These are phyloP conservation scores for Xanthoparmelia taractica DNA, from an alignment of 495 filamentous ascomycete species.

Conservation along the genomic window DNA sequence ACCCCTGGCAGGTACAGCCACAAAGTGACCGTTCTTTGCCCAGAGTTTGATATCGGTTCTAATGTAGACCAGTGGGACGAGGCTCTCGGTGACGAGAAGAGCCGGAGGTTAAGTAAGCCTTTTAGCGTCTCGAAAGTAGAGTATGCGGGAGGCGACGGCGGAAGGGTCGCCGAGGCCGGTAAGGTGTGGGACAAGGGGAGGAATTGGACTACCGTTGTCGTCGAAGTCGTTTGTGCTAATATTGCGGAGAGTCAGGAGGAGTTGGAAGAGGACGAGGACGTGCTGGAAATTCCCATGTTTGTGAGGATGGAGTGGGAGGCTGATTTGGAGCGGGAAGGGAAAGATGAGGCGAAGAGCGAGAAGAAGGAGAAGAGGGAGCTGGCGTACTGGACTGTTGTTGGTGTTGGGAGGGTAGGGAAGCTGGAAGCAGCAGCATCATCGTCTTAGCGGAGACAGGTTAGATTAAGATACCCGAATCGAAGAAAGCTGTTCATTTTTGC, in stretches of 20 bases:
- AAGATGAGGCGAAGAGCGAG: constrained; percentile 37
- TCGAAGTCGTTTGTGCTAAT: constrained; percentile 76
- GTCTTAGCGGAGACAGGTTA: constrained; percentile 1
- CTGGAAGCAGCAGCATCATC: constrained; percentile 18
- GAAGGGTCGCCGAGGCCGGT: constrained; percentile 71
- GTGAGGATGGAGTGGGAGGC: constrained; percentile 88
- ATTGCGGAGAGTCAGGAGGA: constrained; percentile 26
- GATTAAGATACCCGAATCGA: neutral
- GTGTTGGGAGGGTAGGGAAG: constrained; percentile 64
- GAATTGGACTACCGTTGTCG: constrained; percentile 89
- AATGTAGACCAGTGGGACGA: constrained; percentile 97
- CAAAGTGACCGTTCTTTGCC: constrained; percentile 86
- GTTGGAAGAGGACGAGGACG: constrained; percentile 62
- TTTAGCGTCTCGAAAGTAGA: constrained; percentile 35
- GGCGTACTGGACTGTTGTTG: constrained; percentile 92
- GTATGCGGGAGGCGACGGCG: constrained; percentile 34
- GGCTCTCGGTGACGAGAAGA: constrained; percentile 48
- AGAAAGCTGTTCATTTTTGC: too few relatives aligned
- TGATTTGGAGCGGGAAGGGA: constrained; percentile 57
- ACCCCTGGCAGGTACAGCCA: constrained; percentile 71
- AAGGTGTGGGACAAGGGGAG: constrained; percentile 91
- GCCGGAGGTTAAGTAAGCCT: constrained; percentile 31
- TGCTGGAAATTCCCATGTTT: constrained; percentile 92
- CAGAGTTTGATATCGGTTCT: constrained; percentile 88
- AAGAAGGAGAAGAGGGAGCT: constrained; percentile 63